Evolutionary conservation across 2,329 filamentous ascomycete genomes (phyloP).

Genomic region (Zymoseptoria crescenta): DNA sequence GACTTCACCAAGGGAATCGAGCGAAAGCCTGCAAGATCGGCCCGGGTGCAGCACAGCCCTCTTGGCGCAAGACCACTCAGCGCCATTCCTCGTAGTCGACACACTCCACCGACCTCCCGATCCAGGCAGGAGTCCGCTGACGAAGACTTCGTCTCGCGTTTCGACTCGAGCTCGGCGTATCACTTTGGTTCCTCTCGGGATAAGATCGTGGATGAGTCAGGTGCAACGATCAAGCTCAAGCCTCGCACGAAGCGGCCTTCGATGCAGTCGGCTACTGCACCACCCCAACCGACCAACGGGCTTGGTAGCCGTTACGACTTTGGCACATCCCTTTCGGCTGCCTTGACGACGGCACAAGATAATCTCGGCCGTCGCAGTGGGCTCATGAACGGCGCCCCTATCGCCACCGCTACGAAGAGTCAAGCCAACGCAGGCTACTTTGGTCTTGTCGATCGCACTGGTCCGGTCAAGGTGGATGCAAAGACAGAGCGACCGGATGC

Average conservation of each 20-base stretch:
- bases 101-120: slow-evolving; percentile 41
- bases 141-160: slow-evolving; percentile 59
- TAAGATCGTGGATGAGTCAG: slow-evolving; percentile 51
- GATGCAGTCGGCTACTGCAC: slow-evolving; percentile 48
- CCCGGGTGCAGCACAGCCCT: slow-evolving; percentile 15
- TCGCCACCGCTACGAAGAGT: slow-evolving; percentile 28
- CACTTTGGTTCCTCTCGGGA: slow-evolving; percentile 36
- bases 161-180: slow-evolving; percentile 38
- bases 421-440: slow-evolving; percentile 34
- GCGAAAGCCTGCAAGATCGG: slow-evolving; percentile 22
- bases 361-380: slow-evolving; percentile 50
- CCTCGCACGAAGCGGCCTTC: slow-evolving; percentile 54
- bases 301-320: slow-evolving; percentile 88
- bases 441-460: slow-evolving; percentile 30
- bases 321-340: slow-evolving; percentile 78
- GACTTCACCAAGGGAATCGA: slow-evolving; percentile 56
- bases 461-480: slow-evolving; percentile 22
- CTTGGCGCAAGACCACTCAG: slow-evolving; percentile 42
- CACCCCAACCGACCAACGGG: slow-evolving; percentile 52
- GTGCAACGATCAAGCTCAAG: slow-evolving; percentile 59
- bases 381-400: slow-evolving; percentile 30
- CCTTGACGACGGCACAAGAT: slow-evolving; percentile 66
- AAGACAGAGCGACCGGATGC: slow-evolving; percentile 41
- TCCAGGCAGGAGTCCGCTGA: slow-evolving; percentile 49
- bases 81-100: slow-evolving; percentile 43